A percentile compares a stretch with the other conserved stretches of the same genome.
Evolutionary conservation across 2,329 filamentous ascomycete species (phyloP).

Genomic region (Alternaria gansuensis): DNA sequence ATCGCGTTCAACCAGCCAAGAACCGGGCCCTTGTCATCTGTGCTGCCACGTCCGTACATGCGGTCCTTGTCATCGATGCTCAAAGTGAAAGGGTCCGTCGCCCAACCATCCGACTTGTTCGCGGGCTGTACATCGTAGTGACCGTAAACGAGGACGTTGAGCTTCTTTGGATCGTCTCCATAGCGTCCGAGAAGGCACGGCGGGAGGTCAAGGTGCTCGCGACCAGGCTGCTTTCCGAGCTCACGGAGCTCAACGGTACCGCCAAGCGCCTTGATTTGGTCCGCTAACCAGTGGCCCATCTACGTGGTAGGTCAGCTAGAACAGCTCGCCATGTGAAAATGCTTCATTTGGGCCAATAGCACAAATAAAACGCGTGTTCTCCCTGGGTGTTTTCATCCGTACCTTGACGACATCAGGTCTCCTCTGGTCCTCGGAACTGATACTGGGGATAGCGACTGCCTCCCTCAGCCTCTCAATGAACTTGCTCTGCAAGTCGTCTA

Average conservation of each 20-base stretch:
- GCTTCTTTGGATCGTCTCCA: slow-evolving; percentile 89
- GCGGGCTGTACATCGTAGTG: slow-evolving; percentile 99
- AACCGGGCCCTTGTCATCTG: slow-evolving; percentile 97
- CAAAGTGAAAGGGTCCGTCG: slow-evolving; percentile 90
- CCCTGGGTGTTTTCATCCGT: neutral
- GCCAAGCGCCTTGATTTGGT: slow-evolving; percentile 82
- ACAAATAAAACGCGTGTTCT: neutral
- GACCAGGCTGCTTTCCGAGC: slow-evolving; percentile 90
- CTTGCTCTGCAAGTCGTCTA: slow-evolving; percentile 77
- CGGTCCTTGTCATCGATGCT: slow-evolving; percentile 87
- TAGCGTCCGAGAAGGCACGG: slow-evolving; percentile 93
- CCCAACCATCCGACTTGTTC: slow-evolving; percentile 92
- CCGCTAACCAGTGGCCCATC: slow-evolving; percentile 92
- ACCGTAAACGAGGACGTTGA: slow-evolving; percentile 94
- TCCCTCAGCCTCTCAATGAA: slow-evolving; percentile 91
- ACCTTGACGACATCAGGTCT: slow-evolving; percentile 88
- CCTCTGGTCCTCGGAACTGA: slow-evolving; percentile 89
- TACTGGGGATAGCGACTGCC: slow-evolving; percentile 94
- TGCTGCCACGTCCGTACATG: slow-evolving; percentile 96
- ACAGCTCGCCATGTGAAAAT: neutral
- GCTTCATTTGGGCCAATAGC: neutral
- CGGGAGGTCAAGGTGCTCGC: slow-evolving; percentile 88
- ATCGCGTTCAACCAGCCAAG: slow-evolving; percentile 98
- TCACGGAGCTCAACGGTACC: slow-evolving; percentile 86
- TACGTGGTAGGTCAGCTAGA: slow-evolving; percentile 36